Conservation (phyloP, 1,284 basidiomycete genomes). For the Apiotrichum veenhuisii region DNA sequence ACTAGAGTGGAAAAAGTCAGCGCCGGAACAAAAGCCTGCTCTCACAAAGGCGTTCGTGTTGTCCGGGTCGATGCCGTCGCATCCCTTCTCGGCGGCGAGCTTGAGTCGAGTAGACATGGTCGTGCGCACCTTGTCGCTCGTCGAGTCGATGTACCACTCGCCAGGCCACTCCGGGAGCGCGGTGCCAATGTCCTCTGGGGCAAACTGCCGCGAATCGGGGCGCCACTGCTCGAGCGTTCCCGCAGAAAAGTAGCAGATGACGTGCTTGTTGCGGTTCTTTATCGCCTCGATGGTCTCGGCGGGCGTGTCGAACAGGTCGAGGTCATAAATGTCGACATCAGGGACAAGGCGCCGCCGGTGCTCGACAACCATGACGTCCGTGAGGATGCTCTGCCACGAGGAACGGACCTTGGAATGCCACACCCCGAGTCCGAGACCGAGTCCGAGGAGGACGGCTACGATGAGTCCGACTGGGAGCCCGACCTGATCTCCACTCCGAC, state of each 20-base stretch:
- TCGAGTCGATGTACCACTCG: conserved; percentile 6
- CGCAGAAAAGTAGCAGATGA: conserved; percentile 46
- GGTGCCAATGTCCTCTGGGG: not conserved
- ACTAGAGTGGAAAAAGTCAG: conserved; percentile 1
- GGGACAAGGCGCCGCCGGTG: too few species aligned
- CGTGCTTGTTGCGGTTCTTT: conserved; percentile 33
- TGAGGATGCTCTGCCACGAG: too few species aligned
- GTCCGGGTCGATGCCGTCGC: conserved; percentile 47
- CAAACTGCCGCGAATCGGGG: not conserved
- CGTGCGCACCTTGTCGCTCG: not conserved
- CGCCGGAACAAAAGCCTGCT: not conserved
- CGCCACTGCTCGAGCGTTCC: conserved; percentile 34
- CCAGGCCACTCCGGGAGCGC: conserved; percentile 5
- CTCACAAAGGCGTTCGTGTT: conserved; percentile 37
- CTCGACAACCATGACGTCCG: too few species aligned
- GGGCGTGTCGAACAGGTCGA: conserved; percentile 9
- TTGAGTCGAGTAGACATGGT: conserved; percentile 24
- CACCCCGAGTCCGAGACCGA: too few species aligned
- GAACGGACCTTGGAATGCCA: too few species aligned
- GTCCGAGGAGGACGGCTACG: too few species aligned
- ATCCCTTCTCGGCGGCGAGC: conserved; percentile 35
- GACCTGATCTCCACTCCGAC: too few species aligned
- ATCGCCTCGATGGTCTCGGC: not conserved
- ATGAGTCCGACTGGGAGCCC: too few species aligned
- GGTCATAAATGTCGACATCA: conserved; percentile 7